phyloP scores from a whole-genome alignment of 2,329 filamentous ascomycete genomes.

The Phaeosphaeriaceae sp. region DNA sequence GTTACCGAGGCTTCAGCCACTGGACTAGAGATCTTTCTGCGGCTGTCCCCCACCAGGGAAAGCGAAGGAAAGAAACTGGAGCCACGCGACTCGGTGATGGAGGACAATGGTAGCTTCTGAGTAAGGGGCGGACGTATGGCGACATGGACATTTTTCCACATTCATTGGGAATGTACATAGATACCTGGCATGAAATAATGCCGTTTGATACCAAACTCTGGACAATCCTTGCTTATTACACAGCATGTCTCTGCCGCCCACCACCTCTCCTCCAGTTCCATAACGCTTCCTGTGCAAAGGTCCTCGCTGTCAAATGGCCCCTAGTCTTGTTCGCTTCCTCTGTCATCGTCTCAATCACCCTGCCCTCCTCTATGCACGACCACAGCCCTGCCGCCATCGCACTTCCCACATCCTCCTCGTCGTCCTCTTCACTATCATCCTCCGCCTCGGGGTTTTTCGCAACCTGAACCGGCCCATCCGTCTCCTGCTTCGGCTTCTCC shows the following conservation, averaged over 20 bases:
- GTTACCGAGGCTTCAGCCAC: background rate
- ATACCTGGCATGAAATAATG: background rate
- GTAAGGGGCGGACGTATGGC: background rate
- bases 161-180: background rate
- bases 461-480: conserved; percentile 56
- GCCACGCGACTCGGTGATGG: background rate
- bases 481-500: conserved; percentile 49
- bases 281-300: conserved; percentile 86
- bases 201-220: background rate
- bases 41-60: background rate
- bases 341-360: conserved; percentile 77
- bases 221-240: background rate
- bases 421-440: conserved; percentile 35
- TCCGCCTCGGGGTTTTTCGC: conserved; percentile 49
- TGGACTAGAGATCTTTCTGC: background rate
- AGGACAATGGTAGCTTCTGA: background rate
- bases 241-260: conserved; percentile 64
- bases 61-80: background rate
- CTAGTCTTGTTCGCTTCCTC: conserved; percentile 73
- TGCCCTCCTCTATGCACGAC: conserved; percentile 77
- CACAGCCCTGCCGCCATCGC: conserved; percentile 78
- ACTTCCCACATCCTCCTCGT: conserved; percentile 49
- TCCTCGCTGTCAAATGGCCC: conserved; percentile 79
- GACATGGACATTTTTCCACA: background rate
- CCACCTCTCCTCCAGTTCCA: conserved; percentile 85